Evolutionary conservation across 139 green algal genomes (phyloP), one percentile per base, ranked within the genome.

Genomic region (Chlorella sp.): DNA sequence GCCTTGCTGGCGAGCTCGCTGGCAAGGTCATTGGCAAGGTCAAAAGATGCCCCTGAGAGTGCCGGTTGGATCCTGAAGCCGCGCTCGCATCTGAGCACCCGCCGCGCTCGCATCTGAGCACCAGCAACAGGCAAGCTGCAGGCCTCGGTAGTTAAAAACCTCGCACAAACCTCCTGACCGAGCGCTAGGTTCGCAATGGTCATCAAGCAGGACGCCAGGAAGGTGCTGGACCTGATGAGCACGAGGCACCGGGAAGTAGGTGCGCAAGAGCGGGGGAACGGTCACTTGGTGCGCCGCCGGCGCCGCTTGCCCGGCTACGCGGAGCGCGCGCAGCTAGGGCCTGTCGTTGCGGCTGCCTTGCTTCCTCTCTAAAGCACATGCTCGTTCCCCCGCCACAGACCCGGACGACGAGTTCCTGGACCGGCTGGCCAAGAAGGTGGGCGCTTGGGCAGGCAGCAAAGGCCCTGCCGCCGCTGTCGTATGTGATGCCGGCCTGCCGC

Each of bases 401-500:
- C 80, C 80, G 7, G 80, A 85, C 11, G 80, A 85, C 7, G 80
- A 85, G 48, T 85, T 85, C 32, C n/a, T 85, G 80, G 80, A 85
- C 48, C 42, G 80, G 5, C 48, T 85, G 80, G 14, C n/a, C 42
- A 85, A 85, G 48, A 85, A 85, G 80, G 80, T 85, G 80, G 22
- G 42, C 28, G 34, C 14, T 53, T 16, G 34, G 75, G 64, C 64
- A 32, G 12, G 75, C 34, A 2, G n/a, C 34, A 79, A 37, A n/a
- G n/a, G 32, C 78, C 24, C 39, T 34, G 39, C 24, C 11, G 40
- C 78, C 24, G 78, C 78, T 39, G 78, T 39, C 30, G 73, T 40
- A n/a, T 24, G 28, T 30, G 15, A 3, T 3, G 69, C 69, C 26
- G 2, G 69, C 3, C 28, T 5, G 24, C 24, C 26, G 26, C 21